phyloP scores from a whole-genome alignment of 306 rosid species.

The Oemleria cerasiformis region DNA sequence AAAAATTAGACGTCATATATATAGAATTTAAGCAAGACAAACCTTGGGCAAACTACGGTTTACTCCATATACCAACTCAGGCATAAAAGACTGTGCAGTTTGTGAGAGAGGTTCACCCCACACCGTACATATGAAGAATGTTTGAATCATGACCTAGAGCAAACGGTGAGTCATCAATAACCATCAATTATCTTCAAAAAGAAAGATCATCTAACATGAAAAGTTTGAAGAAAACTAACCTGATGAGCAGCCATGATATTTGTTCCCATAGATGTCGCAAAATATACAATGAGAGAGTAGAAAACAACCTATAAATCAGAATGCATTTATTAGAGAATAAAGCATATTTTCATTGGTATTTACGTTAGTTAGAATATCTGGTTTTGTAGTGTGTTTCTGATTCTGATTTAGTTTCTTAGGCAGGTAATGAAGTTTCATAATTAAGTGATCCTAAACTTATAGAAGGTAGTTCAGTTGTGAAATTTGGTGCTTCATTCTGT shows the following conservation, averaged over 20 bases:
- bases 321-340: slow-evolving; percentile 9
- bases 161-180: slow-evolving; percentile 24
- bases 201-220: slow-evolving; percentile 22
- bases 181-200: slow-evolving; percentile 16
- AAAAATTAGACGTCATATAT: not conserved
- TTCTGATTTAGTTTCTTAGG: not conserved
- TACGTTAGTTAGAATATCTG: not conserved
- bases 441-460: not conserved
- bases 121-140: slow-evolving; percentile 65
- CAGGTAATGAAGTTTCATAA: not conserved
- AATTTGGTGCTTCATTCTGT: not conserved
- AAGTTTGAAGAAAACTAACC: slow-evolving; percentile 38
- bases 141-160: slow-evolving; percentile 83
- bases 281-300: slow-evolving; percentile 65
- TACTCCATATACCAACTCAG: slow-evolving; percentile 66
- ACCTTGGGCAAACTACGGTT: slow-evolving; percentile 73
- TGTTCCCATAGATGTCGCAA: slow-evolving; percentile 85
- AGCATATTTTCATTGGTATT: not conserved
- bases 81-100: slow-evolving; percentile 96
- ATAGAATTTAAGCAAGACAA: slow-evolving; percentile 20
- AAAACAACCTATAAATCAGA: slow-evolving; percentile 63
- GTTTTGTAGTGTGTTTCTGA: not conserved
- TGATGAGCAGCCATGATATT: slow-evolving; percentile 90
- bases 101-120: slow-evolving; percentile 98
- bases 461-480: not conserved